Evolutionary conservation across 306 rosid species (phyloP).

Genomic region (Parietaria judaica): DNA sequence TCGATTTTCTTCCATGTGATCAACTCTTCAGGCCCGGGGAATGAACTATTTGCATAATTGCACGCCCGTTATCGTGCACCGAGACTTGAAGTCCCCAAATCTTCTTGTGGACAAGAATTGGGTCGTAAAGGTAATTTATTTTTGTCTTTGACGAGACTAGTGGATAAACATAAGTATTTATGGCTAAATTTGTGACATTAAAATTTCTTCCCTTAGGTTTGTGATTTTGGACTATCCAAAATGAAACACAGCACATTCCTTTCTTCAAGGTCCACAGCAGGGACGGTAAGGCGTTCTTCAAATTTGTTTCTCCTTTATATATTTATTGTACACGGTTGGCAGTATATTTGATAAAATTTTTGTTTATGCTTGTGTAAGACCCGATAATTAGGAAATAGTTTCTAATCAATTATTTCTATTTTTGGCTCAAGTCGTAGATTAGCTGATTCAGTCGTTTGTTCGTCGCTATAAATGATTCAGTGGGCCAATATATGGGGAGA

Average conservation of each 20-base stretch:
- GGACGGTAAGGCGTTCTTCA: constrained; percentile 58
- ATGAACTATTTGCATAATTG: constrained; percentile 92
- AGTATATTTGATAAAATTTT: no score
- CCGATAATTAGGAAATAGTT: no score
- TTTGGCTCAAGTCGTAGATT: no score
- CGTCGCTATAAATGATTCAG: no score
- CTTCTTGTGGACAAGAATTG: constrained; percentile 87
- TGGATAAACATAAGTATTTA: constrained; percentile 10
- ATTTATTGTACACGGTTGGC: no score
- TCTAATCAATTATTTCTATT: no score
- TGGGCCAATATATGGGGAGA: no score
- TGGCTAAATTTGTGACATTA: constrained; percentile 17
- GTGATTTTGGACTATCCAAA: constrained; percentile 91
- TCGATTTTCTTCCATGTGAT: constrained; percentile 12
- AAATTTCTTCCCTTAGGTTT: constrained; percentile 46
- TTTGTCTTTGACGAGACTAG: not conserved
- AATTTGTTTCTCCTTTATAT: not conserved
- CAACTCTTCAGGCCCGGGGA: constrained; percentile 68
- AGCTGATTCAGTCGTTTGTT: no score
- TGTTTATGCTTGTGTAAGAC: no score
- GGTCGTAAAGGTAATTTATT: constrained; percentile 65
- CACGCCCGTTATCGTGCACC: constrained; percentile 75
- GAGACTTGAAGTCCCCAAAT: constrained; percentile 94
- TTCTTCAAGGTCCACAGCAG: constrained; percentile 96
- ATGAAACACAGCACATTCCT: constrained; percentile 93